These are phyloP conservation scores for Parastagonospora nodorum DNA, from an alignment of 2,329 filamentous ascomycete genomes.

Conservation along the genomic window DNA sequence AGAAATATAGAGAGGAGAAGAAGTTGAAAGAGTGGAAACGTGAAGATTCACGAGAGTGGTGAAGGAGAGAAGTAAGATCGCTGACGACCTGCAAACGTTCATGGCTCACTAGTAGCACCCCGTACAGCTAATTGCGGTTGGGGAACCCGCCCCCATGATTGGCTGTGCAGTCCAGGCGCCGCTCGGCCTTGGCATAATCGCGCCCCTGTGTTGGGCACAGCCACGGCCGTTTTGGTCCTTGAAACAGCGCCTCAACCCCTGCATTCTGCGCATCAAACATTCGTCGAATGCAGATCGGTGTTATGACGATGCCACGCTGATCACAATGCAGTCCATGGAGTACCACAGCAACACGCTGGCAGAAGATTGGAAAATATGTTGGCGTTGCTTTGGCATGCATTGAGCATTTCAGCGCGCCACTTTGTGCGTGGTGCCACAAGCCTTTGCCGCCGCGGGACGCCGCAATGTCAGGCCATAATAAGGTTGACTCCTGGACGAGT, in stretches of 20 bases:
- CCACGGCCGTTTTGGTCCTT: background rate
- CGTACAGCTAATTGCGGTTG: conserved; percentile 4
- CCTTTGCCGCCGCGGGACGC: too few species aligned
- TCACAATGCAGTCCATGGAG: too few species aligned
- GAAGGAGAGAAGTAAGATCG: background rate
- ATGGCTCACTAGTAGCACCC: background rate
- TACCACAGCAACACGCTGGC: too few species aligned
- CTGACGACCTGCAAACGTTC: background rate
- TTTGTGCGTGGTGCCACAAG: too few species aligned
- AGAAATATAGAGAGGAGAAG: conserved; percentile 6
- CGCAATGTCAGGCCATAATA: too few species aligned
- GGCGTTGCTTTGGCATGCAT: background rate
- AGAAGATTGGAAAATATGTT: background rate
- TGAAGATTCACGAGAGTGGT: conserved; percentile 1
- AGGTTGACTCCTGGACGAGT: too few species aligned
- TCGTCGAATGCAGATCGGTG: background rate
- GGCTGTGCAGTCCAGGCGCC: background rate
- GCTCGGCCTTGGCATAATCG: background rate
- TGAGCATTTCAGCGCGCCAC: background rate
- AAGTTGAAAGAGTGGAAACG: background rate
- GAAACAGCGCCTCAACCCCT: conserved; percentile 4
- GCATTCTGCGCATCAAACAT: conserved; percentile 1
- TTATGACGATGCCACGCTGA: too few species aligned
- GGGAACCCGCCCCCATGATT: background rate
- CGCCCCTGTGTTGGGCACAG: conserved; percentile 4